These are phyloP conservation scores for Melaleuca quinquenervia DNA, from an alignment of 345 rosid species.

Conservation along the genomic window DNA sequence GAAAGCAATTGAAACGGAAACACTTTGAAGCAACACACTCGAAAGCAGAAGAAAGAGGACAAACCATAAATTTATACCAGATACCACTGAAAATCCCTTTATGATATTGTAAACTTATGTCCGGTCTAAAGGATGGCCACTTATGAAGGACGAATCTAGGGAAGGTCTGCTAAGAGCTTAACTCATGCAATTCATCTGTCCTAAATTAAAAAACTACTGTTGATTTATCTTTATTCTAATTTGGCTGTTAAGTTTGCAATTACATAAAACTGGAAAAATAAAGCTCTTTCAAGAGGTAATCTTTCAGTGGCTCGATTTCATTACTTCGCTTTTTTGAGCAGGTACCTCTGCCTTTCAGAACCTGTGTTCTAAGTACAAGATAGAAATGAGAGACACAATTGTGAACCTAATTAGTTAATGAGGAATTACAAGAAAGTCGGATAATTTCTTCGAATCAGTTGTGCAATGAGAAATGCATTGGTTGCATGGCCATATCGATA, in stretches of 20 bases:
- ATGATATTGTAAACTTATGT: not conserved
- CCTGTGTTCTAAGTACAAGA: not conserved
- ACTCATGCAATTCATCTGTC: not conserved
- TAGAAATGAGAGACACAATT: not conserved
- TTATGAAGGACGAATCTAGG: not conserved
- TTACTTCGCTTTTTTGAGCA: not conserved
- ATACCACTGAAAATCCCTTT: not conserved
- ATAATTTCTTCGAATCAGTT: slow-evolving; percentile 12
- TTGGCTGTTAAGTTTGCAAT: not conserved
- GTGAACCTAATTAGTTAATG: not conserved
- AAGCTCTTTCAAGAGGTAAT: not conserved
- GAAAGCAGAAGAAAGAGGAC: not conserved
- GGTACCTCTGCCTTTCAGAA: not conserved
- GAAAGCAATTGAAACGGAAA: not conserved
- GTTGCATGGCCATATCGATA: not conserved
- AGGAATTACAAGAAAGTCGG: not conserved
- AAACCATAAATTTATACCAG: not conserved
- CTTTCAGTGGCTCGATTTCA: not conserved
- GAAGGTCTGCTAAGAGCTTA: not conserved
- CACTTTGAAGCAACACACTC: not conserved
- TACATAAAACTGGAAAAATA: not conserved
- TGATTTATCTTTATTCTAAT: not conserved
- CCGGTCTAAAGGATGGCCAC: not conserved
- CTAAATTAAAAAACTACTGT: not conserved
- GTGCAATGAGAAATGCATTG: slow-evolving; percentile 16